These are phyloP conservation scores for Erysimum cheiranthoides DNA, from an alignment of 345 rosid species.

Conservation along the genomic window DNA sequence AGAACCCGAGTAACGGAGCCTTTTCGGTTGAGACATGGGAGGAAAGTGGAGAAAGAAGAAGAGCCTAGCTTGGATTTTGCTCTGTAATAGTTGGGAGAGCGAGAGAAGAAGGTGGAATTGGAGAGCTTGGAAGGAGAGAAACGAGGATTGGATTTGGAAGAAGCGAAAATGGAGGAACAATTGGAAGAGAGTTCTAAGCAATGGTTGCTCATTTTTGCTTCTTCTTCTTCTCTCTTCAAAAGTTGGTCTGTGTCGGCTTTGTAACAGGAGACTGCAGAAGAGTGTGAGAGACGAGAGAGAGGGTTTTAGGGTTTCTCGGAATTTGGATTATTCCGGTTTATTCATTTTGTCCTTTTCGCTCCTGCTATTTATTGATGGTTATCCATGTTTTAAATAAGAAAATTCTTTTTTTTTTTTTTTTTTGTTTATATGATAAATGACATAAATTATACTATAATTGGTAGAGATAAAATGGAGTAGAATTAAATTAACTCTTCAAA, in stretches of 20 bases:
- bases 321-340: constrained; percentile 23
- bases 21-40: constrained; percentile 45
- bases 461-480: too few relatives aligned
- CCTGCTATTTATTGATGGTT: not conserved
- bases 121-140: constrained; percentile 30
- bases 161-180: constrained; percentile 37
- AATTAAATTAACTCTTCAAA: too few relatives aligned
- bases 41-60: constrained; percentile 26
- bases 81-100: constrained; percentile 36
- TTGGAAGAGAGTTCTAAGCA: constrained; percentile 47
- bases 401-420: too few relatives aligned
- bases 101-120: constrained; percentile 36
- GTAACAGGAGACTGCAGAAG: constrained; percentile 14
- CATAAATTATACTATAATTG: not conserved
- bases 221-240: not conserved
- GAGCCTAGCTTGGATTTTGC: constrained; percentile 16
- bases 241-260: constrained; percentile 21
- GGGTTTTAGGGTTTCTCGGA: constrained; percentile 44
- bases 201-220: constrained; percentile 44
- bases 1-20: constrained; percentile 18
- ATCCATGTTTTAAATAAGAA: not conserved
- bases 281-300: constrained; percentile 12
- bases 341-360: not conserved
- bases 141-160: constrained; percentile 36
- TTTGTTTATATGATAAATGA: not conserved